Evolutionary conservation across 495 filamentous ascomycete genomes (phyloP).

Genomic region (Polyplosphaeria fusca): DNA sequence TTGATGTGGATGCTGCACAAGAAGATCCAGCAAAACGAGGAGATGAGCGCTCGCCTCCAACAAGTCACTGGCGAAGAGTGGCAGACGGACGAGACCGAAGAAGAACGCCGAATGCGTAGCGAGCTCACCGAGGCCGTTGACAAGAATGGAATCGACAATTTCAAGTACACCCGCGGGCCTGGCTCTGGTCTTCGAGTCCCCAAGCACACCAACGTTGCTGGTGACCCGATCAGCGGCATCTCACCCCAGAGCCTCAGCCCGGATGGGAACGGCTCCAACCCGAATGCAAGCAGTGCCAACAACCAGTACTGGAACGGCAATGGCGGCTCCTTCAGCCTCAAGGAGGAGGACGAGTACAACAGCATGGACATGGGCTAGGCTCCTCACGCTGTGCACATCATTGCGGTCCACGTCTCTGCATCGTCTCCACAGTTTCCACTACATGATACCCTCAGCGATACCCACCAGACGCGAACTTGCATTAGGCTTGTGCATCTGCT

Average conservation of each 20-base stretch:
- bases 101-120: slow-evolving; percentile 90
- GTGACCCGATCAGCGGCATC: slow-evolving; percentile 61
- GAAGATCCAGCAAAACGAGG: slow-evolving; percentile 83
- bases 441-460: slow-evolving; percentile 22
- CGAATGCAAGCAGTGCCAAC: slow-evolving; percentile 8
- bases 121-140: slow-evolving; percentile 83
- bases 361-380: slow-evolving; percentile 33
- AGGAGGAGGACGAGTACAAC: slow-evolving; percentile 38
- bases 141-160: slow-evolving; percentile 67
- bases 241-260: slow-evolving; percentile 70
- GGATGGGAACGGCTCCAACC: slow-evolving; percentile 43
- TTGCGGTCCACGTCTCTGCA: not conserved
- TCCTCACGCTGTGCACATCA: not conserved
- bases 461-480: slow-evolving; percentile 4
- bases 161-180: slow-evolving; percentile 77
- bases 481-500: slow-evolving; percentile 2
- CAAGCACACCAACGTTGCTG: slow-evolving; percentile 86
- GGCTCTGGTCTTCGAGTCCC: slow-evolving; percentile 87
- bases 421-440: slow-evolving; percentile 1
- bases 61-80: slow-evolving; percentile 64
- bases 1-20: slow-evolving; percentile 92
- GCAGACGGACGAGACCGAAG: slow-evolving; percentile 83
- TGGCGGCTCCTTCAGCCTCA: slow-evolving; percentile 26
- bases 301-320: slow-evolving; percentile 31
- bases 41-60: slow-evolving; percentile 69